Base-by-base conservation (phyloP, 129 eudicot species). In the Centella asiatica region DNA sequence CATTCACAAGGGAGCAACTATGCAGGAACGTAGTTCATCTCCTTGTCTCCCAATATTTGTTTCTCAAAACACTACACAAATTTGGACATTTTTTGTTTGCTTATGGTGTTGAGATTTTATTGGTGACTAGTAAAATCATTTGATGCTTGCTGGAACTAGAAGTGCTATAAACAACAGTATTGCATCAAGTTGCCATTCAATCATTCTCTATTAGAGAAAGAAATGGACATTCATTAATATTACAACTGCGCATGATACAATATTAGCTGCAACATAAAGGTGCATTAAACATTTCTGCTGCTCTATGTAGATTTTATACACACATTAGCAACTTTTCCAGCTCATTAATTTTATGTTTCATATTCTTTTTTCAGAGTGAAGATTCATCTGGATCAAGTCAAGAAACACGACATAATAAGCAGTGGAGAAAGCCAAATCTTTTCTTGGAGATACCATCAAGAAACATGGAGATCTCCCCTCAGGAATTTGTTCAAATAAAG, bases 371-470 rank as follows among this genome's bases (percentile, higher is more conserved):
- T 66, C 64, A 72, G 83, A 53, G 55, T 1, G 89, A 78, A 29
- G 74, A 50, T n/a, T 52, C 69, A 15, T 72, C 70, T 24, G 84
- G 64, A 52, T 68, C 60, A 58, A 60, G 74, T 57, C 69, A 62
- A 64, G 88, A 83, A 78, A 60, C 82, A 60, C 70, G 69, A 57
- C 76, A 76, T 61, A 66, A 25, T 52, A 83, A 78, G 66, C 77
- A 81, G 0, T 79, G 89, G 83, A 81, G 85, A 39, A 83, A 79
- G 66, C 82, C 66, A 51, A 83, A 83, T 69, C 80, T 90, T 25
- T 83, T 74, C 76, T 80, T 90, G 72, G 94, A 90, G 76, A 83
- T 90, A 74, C 97, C 97, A 19, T 67, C 80, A 49, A 74, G 94
- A 81, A 69, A 80, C 76, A 25, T 81, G 48, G 83, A 78, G 9